Percentiles rank a stretch among this genome's conserved stretches.
These are phyloP conservation scores for Earliella scabrosa DNA, from an alignment of 1,284 basidiomycete genomes.

Conservation along the genomic window DNA sequence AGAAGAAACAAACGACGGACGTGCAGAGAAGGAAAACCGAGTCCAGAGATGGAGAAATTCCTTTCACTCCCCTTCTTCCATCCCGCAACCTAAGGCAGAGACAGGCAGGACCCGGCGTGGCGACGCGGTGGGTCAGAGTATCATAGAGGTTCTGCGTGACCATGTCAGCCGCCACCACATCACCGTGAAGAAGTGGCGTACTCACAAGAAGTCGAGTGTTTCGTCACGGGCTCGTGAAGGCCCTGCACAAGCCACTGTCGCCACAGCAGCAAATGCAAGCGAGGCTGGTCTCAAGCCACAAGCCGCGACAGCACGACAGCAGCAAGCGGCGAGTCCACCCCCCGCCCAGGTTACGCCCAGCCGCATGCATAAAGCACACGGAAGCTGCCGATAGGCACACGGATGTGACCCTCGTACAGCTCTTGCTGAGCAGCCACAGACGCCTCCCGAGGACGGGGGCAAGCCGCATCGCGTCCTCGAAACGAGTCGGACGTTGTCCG, in stretches of 20 bases:
- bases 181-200: not conserved
- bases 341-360: constrained; percentile 4
- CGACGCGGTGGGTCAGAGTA: not conserved
- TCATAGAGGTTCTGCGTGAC: not conserved
- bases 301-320: not conserved
- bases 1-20: not conserved
- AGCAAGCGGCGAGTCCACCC: not conserved
- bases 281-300: too few species aligned
- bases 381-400: constrained; percentile 8
- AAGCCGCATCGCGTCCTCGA: too few species aligned
- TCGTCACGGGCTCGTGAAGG: not conserved
- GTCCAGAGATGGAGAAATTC: not conserved
- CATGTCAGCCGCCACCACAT: not conserved
- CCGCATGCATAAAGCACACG: constrained; percentile 8
- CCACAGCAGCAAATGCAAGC: not conserved
- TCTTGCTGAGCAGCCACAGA: not conserved
- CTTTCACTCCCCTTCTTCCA: not conserved
- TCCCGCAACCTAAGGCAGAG: not conserved
- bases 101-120: not conserved
- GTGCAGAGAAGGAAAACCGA: not conserved
- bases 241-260: not conserved
- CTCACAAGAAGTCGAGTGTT: not conserved
- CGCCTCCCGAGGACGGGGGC: not conserved
- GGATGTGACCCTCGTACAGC: not conserved
- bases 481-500: too few species aligned